Evolutionary conservation across 2,329 filamentous ascomycete species (phyloP).

Genomic region (Calonectria hongkongensis): DNA sequence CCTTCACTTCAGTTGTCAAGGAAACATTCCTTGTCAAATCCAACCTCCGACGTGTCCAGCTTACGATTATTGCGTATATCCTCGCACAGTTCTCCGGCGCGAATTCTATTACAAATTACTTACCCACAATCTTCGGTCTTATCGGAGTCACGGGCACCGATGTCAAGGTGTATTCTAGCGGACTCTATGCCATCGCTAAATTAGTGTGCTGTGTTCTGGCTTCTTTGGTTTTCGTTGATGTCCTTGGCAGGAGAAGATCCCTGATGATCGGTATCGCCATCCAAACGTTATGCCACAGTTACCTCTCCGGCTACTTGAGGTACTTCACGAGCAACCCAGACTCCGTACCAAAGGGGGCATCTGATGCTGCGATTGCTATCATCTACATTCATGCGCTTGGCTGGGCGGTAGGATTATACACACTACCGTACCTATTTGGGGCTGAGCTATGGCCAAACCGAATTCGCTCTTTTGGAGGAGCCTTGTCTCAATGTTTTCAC

Average conservation of each 20-base stretch:
- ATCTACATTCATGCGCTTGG: conserved; percentile 46
- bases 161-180: conserved; percentile 27
- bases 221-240: conserved; percentile 21
- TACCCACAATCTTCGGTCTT: conserved; percentile 29
- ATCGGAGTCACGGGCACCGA: conserved; percentile 19
- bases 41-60: conserved; percentile 45
- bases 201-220: conserved; percentile 5
- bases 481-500: conserved; percentile 55
- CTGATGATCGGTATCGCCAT: conserved; percentile 32
- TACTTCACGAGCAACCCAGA: background rate
- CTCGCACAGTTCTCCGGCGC: conserved; percentile 47
- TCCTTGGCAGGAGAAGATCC: conserved; percentile 22
- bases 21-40: conserved; percentile 41
- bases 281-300: conserved; percentile 13
- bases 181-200: background rate
- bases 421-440: conserved; percentile 52
- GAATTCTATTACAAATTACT: conserved; percentile 36
- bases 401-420: conserved; percentile 46
- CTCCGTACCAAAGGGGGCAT: conserved; percentile 3
- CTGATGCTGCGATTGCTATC: conserved; percentile 35
- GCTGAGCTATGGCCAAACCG: conserved; percentile 67
- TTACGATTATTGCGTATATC: conserved; percentile 47
- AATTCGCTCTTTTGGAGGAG: conserved; percentile 65
- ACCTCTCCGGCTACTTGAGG: conserved; percentile 13
- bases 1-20: conserved; percentile 9